Evolutionary conservation across 1,284 basidiomycete genomes (phyloP).

Genomic region (Sporisorium exsertum): DNA sequence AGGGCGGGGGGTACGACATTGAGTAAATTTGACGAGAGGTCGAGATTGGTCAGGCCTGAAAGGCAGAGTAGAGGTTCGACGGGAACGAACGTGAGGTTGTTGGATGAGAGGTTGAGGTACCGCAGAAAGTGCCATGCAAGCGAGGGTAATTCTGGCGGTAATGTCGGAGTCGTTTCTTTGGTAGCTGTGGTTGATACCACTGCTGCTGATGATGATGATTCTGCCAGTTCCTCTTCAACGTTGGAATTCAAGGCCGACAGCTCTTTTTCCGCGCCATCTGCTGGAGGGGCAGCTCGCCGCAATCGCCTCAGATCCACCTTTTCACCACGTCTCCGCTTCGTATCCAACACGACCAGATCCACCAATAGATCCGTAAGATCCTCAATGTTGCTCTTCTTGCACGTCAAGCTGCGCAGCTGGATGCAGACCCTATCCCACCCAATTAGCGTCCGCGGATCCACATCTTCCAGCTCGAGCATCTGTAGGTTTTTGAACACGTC

Average conservation of each 20-base stretch:
- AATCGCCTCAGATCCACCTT: constrained; percentile 20
- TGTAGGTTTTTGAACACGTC: constrained; percentile 85
- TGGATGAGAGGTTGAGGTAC: constrained; percentile 82
- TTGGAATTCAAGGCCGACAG: constrained; percentile 15
- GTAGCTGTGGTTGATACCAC: neutral
- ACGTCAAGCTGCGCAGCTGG: constrained; percentile 78
- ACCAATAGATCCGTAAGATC: constrained; percentile 85
- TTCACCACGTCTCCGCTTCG: constrained; percentile 58
- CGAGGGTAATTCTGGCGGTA: constrained; percentile 73
- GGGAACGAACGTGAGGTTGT: constrained; percentile 84
- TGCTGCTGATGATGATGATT: neutral
- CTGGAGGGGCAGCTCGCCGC: constrained; percentile 5
- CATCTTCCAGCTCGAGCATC: constrained; percentile 79
- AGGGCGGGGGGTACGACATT: constrained; percentile 77
- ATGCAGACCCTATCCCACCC: constrained; percentile 85
- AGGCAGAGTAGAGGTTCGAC: constrained; percentile 72
- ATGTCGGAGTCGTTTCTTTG: constrained; percentile 73
- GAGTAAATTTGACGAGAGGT: constrained; percentile 70
- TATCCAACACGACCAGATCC: constrained; percentile 80
- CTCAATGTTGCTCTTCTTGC: constrained; percentile 82
- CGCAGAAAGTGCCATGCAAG: constrained; percentile 83
- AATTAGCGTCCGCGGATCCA: constrained; percentile 83
- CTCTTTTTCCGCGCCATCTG: constrained; percentile 2
- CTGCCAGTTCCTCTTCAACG: constrained; percentile 1
- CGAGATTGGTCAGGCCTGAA: constrained; percentile 70